Evolutionary conservation across 495 filamentous ascomycete species (phyloP).

Genomic region (Penicillium macrosclerotiorum): DNA sequence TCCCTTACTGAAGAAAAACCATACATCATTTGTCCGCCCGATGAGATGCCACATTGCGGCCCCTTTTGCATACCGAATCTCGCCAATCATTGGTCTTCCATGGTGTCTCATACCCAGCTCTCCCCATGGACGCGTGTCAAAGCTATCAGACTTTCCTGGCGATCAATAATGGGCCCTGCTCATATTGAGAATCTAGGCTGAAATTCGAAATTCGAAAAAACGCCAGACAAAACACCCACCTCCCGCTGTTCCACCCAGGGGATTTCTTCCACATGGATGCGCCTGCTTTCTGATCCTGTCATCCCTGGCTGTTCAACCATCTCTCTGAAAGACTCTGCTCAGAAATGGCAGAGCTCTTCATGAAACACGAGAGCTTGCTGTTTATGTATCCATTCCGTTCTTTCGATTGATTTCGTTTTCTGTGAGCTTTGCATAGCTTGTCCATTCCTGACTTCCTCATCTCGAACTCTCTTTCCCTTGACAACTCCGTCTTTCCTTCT

Average conservation of each 20-base stretch:
- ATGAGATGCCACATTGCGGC: conserved; percentile 9
- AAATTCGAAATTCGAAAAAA: no score
- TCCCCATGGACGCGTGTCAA: conserved; percentile 10
- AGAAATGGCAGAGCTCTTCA: background rate
- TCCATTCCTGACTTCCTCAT: conserved; percentile 6
- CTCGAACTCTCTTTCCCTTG: no score
- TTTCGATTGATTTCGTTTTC: background rate
- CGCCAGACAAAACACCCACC: no score
- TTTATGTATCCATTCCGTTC: background rate
- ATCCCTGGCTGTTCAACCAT: conserved; percentile 1
- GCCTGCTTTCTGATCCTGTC: background rate
- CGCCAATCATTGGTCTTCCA: conserved; percentile 6
- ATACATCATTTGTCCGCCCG: conserved; percentile 1
- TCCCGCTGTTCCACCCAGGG: conserved; percentile 1
- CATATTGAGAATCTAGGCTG: background rate
- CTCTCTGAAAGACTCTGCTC: background rate
- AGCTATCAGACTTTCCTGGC: conserved; percentile 4
- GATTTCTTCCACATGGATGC: conserved; percentile 14
- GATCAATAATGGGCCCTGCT: conserved; percentile 18
- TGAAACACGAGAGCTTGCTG: background rate
- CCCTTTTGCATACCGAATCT: conserved; percentile 16
- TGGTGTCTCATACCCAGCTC: conserved; percentile 1
- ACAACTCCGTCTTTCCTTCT: conserved; percentile 8
- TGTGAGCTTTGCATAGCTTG: conserved; percentile 16
- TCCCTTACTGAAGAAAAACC: conserved; percentile 6